A percentile compares a stretch with the other conserved stretches of the same genome.
Evolutionary conservation across 164 flowering plant genomes (phyloP).

Genomic region (Cinnamomum chago): DNA sequence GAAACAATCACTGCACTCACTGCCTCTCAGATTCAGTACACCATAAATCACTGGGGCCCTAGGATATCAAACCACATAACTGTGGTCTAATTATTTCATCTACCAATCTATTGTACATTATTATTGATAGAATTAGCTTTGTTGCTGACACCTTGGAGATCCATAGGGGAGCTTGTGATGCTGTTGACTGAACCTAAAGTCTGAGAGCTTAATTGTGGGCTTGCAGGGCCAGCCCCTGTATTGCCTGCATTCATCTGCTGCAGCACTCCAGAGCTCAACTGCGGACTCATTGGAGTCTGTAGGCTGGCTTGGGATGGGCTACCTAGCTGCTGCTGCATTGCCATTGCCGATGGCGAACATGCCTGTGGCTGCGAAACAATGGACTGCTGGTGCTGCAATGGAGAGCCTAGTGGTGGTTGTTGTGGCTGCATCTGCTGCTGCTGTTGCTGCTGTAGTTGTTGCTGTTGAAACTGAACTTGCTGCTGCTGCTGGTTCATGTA

Average conservation of each 20-base stretch:
- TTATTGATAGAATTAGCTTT: constrained; percentile 55
- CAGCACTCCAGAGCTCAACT: constrained; percentile 60
- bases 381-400: background rate
- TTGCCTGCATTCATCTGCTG: constrained; percentile 62
- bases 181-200: constrained; percentile 88
- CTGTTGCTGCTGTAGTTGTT: constrained; percentile 31
- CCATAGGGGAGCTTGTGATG: constrained; percentile 81
- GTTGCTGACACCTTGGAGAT: constrained; percentile 63
- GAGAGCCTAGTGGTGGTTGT: constrained; percentile 25
- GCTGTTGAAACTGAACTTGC: constrained; percentile 26
- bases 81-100: no score
- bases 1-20: no score
- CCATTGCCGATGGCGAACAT: constrained; percentile 34
- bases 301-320: constrained; percentile 60
- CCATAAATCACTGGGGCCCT: no score
- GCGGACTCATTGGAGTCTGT: constrained; percentile 67
- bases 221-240: constrained; percentile 70
- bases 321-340: constrained; percentile 40
- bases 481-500: constrained; percentile 41
- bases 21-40: no score
- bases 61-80: no score
- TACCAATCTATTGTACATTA: no score
- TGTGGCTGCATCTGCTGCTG: constrained; percentile 55
- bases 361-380: constrained; percentile 1
- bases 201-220: constrained; percentile 95